Evolutionary conservation across 768 basidiomycete genomes (phyloP).

Genomic region (Amanita brunnescens): DNA sequence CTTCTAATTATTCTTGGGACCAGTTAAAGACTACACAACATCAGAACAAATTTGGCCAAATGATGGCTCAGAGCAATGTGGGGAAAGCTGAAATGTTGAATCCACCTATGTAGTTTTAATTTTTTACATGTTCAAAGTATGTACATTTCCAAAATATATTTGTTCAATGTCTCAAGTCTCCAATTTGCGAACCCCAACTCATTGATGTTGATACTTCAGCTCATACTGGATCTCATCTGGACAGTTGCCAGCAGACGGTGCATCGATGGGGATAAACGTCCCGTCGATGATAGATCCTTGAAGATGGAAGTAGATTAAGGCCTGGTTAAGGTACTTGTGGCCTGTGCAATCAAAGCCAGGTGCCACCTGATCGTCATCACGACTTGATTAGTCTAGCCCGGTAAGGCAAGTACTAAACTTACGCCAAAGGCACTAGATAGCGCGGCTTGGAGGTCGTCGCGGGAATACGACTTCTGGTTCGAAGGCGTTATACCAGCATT

Average conservation of each 20-base stretch:
- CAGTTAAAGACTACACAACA: too few species aligned
- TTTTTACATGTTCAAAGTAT: too few species aligned
- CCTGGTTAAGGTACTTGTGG: constrained; percentile 25
- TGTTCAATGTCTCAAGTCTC: too few species aligned
- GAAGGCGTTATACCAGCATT: not conserved
- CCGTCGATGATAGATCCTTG: constrained; percentile 49
- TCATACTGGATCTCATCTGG: not conserved
- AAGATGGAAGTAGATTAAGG: constrained; percentile 50
- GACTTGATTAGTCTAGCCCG: not conserved
- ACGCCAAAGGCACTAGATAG: not conserved
- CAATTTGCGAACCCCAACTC: not conserved
- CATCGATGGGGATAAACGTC: constrained; percentile 26
- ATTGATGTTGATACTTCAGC: not conserved
- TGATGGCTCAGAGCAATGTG: too few species aligned
- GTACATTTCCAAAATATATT: too few species aligned
- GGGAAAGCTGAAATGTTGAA: too few species aligned
- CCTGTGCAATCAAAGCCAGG: constrained; percentile 39
- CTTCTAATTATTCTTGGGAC: too few species aligned
- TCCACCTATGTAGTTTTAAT: too few species aligned
- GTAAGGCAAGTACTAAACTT: not conserved
- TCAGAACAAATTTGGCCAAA: too few species aligned
- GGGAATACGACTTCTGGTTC: not conserved
- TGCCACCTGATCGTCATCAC: constrained; percentile 23
- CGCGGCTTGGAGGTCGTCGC: not conserved
- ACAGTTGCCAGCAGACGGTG: not conserved